Conservation (phyloP, 2,329 filamentous ascomycete genomes). For the Cladorrhinum sp. region DNA sequence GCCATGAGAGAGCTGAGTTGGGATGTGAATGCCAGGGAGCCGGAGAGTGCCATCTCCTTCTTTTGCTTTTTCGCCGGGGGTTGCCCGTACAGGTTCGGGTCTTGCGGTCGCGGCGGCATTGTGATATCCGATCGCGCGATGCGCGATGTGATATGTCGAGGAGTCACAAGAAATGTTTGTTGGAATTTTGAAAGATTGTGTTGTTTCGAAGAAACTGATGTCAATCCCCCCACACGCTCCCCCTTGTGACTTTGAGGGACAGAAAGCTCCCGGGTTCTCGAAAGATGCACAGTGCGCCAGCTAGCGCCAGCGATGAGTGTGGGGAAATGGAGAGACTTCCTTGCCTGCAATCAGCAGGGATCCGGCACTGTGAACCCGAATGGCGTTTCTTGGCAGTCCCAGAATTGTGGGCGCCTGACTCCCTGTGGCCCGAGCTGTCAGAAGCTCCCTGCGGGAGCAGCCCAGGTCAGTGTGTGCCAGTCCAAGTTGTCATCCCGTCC, state of each 20-base stretch:
- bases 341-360: neutral
- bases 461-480: neutral
- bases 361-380: neutral
- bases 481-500: neutral
- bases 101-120: conserved; percentile 51
- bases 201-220: neutral
- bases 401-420: neutral
- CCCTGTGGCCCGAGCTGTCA: neutral
- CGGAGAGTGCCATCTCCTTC: conserved; percentile 67
- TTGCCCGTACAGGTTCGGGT: conserved; percentile 74
- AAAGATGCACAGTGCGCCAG: conserved; percentile 6
- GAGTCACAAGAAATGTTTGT: neutral
- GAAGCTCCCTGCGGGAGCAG: neutral
- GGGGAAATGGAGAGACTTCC: neutral
- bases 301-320: neutral
- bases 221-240: neutral
- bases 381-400: conserved; percentile 1
- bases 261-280: neutral
- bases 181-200: conserved; percentile 1
- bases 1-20: conserved; percentile 81
- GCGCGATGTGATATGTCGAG: neutral
- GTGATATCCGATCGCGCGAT: neutral
- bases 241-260: neutral
- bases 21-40: conserved; percentile 80
- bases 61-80: conserved; percentile 65